Percentiles rank a stretch among this genome's conserved stretches.
phyloP scores from a whole-genome alignment of 768 basidiomycete species.

The Boletales sp. region DNA sequence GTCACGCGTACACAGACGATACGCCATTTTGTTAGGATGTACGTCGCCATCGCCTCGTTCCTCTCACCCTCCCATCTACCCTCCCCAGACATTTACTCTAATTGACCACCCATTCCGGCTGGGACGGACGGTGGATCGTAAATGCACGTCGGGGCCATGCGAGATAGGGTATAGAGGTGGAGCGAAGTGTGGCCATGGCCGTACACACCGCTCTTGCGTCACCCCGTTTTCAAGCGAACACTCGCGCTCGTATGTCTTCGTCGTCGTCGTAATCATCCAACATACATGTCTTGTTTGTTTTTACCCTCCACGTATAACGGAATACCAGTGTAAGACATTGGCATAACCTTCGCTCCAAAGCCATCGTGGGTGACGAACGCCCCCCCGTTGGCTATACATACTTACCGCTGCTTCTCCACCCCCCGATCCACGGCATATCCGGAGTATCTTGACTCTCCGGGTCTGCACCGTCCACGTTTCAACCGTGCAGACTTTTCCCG shows the following conservation, averaged over 20 bases:
- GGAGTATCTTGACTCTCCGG: too few relatives aligned
- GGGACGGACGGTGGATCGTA: not conserved
- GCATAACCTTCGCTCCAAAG: too few relatives aligned
- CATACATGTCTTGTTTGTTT: not conserved
- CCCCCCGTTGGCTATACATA: too few relatives aligned
- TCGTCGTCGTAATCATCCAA: not conserved
- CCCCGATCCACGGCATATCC: too few relatives aligned
- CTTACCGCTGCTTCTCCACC: too few relatives aligned
- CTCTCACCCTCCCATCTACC: too few relatives aligned
- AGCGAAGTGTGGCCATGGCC: not conserved
- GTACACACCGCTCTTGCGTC: slow-evolving; percentile 3
- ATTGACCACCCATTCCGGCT: not conserved
- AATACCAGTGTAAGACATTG: too few relatives aligned
- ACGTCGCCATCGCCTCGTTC: not conserved
- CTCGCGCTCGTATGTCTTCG: not conserved
- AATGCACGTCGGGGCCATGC: not conserved
- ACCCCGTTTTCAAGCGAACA: not conserved
- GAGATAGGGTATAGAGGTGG: slow-evolving; percentile 1
- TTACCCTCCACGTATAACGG: too few relatives aligned
- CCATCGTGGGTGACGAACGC: too few relatives aligned
- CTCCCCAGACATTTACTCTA: not conserved
- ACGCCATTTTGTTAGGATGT: slow-evolving; percentile 2
- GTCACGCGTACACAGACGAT: not conserved
- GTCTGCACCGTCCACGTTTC: too few relatives aligned
- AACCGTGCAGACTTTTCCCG: too few relatives aligned